Evolutionary conservation across 768 basidiomycete genomes (phyloP), one percentile per base, ranked within the genome.

Genomic region (Termitomyces sp.): DNA sequence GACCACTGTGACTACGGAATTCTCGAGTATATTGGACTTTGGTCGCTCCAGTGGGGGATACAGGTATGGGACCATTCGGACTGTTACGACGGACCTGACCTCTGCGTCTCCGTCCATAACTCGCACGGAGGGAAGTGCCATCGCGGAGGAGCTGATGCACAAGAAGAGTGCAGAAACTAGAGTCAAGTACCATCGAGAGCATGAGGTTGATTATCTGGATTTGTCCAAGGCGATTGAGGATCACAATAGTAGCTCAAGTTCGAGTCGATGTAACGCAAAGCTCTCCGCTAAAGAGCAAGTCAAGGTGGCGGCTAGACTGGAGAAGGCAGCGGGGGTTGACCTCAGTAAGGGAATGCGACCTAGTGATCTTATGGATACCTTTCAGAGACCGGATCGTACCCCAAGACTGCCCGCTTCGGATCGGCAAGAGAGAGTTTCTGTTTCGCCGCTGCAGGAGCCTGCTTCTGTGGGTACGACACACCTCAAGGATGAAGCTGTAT

Each of bases 331-430:
- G 61, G 73, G 75, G 24, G 76, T 90, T 60, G 79, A 84, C 55
- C 80, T 90, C 34, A 83, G 84, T 34, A 88, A 90, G 68, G 89
- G 87, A 57, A 90, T 87, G 69, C 91, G 88, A 88, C 88, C 90
- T 0, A 88, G 90, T 70, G 89, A 90, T 69, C 88, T 88, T 59
- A 29, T 29, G 29, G 29, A 29, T 3, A 29, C 29, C 29, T 29
- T 29, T 29, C 75, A 64, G 48, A 68, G 58, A 61, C 70, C 63
- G 50, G 55, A 68, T 69, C 70, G 63, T 68, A 41, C 68, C 58
- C 56, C 67, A 50, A 70, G 71, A 56, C 69, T 73, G 44, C 54
- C 65, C 53, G 58, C 64, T 56, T 62, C 68, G 54, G 65, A 65
- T 62, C 37, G 54, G 55, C 66, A 67, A 59, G 66, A 65, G 57